A percentile compares a stretch with the other conserved stretches of the same genome.
phyloP scores from a whole-genome alignment of 306 rosid genomes.

The Senna tora region DNA sequence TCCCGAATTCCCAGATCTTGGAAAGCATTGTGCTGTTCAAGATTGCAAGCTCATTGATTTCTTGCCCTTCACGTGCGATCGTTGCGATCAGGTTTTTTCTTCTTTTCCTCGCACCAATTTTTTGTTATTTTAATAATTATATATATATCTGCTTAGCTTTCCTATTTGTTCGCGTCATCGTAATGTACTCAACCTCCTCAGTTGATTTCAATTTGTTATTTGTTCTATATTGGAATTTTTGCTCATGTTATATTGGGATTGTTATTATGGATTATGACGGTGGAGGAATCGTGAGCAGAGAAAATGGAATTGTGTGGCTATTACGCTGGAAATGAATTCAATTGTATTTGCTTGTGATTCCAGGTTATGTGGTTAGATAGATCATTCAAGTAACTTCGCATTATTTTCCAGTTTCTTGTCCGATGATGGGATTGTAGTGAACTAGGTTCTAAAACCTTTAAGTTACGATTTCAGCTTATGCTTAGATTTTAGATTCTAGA shows the following conservation, averaged over 20 bases:
- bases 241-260: neutral
- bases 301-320: neutral
- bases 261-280: neutral
- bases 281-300: neutral
- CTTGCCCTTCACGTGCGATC: slow-evolving; percentile 94
- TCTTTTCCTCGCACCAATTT: neutral
- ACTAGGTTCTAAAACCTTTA: neutral
- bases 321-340: neutral
- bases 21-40: slow-evolving; percentile 72
- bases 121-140: neutral
- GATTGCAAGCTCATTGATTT: slow-evolving; percentile 84
- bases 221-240: neutral
- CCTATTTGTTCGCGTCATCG: too few species aligned
- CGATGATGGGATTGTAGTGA: neutral
- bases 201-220: neutral
- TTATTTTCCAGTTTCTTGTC: neutral
- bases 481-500: too few species aligned
- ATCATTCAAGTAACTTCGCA: neutral
- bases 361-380: neutral
- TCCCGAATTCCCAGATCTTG: slow-evolving; percentile 90
- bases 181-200: too few species aligned
- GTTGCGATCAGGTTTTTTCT: slow-evolving; percentile 65
- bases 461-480: neutral
- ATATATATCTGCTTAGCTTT: neutral
- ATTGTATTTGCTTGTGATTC: neutral